Base-by-base conservation (phyloP, 805 yeast genomes). In the Metschnikowia sp. region DNA sequence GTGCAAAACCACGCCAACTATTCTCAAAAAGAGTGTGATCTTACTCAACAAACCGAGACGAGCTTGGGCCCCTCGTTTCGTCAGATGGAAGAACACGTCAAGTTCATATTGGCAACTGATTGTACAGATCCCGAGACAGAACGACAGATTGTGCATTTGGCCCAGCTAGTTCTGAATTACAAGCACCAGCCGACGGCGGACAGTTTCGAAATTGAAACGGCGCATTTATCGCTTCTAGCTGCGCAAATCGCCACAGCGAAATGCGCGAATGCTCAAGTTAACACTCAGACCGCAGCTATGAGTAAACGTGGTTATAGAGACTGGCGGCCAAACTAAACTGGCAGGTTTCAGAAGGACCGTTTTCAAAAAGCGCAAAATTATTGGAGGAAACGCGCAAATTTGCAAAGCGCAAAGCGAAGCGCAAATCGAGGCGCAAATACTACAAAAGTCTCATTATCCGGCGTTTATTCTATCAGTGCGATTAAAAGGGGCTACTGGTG, bases 221-320 rank as follows among this genome's bases (percentile, higher is more conserved):
- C 65, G 3, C 67, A 66, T 18, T 49, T 72, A 34, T 54, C 67
- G 13, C 51, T 70, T 22, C 41, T 72, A 8, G 62, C 70, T 1
- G 56, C 65, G 15, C 68, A 72, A 47, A 44, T 67, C 18, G 49
- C 61, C 1, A 55, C 61, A 1, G 38, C 50, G 3, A 42, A 37
- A 12, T 39, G 51, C 12, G 54, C 55, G 11, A 44, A 51, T 13
- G 39, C 48, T 11, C 56, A 48, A 38, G 33, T 46, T 22, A 33
- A 19, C n/a, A 47, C 42, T n/a, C 50, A 40, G 30, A 41, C 49
- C 3, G 37, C 45, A 12, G 50, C 44, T 10, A 40, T 47, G 15
- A 40, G 32, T 12, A 48, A 41, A 45, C 36, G 37, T 28, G 40
- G 42, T 8, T 41, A 18, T 15, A n/a, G 39, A 19, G 26, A 28